Conservation (phyloP, 1,284 basidiomycete genomes). For the Moesziomyces parantarcticus region DNA sequence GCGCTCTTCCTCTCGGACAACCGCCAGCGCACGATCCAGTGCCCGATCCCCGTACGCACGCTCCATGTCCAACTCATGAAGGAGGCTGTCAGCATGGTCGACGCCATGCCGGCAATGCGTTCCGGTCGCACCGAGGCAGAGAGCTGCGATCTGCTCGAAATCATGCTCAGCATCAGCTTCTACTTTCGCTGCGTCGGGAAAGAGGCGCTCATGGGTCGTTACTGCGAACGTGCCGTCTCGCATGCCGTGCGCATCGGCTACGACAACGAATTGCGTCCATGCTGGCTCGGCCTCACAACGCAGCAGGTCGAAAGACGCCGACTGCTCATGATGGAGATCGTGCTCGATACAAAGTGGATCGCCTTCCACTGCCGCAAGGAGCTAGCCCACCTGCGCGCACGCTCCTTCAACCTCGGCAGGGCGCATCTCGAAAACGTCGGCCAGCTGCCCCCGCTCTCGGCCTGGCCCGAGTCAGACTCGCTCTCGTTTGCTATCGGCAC, state of each 20-base stretch:
- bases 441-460: conserved; percentile 16
- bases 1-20: conserved; percentile 30
- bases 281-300: conserved; percentile 19
- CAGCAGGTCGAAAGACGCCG: conserved; percentile 25
- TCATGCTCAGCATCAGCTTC: conserved; percentile 22
- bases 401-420: conserved; percentile 18
- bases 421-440: conserved; percentile 10
- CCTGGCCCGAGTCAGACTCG: conserved; percentile 19
- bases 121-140: conserved; percentile 16
- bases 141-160: conserved; percentile 24
- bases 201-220: conserved; percentile 10
- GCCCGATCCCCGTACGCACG: conserved; percentile 20
- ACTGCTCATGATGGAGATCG: conserved; percentile 12
- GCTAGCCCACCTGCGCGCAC: conserved; percentile 1
- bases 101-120: conserved; percentile 21
- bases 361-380: conserved; percentile 26
- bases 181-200: conserved; percentile 35
- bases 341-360: conserved; percentile 18
- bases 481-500: conserved; percentile 6
- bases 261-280: conserved; percentile 18
- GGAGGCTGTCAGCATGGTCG: conserved; percentile 21
- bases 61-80: conserved; percentile 29
- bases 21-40: conserved; percentile 17
- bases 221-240: conserved; percentile 20
- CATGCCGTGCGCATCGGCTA: conserved; percentile 14